These are phyloP conservation scores for Phialemonium atrogriseum DNA, from an alignment of 2,329 filamentous ascomycete genomes.

Conservation along the genomic window DNA sequence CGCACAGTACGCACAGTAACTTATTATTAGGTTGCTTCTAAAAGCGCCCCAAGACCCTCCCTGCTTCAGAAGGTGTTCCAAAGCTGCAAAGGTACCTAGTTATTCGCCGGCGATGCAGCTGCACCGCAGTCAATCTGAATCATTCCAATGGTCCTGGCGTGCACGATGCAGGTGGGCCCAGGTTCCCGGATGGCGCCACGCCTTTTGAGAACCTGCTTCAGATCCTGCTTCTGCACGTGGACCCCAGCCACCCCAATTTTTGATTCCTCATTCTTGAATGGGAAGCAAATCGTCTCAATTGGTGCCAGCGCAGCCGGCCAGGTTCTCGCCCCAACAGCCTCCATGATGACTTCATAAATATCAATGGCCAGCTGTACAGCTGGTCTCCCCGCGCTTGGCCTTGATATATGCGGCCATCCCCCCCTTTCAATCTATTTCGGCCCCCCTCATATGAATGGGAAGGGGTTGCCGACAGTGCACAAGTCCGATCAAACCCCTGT, in stretches of 20 bases:
- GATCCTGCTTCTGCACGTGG: no score
- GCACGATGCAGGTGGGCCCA: neutral
- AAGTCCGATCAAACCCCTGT: no score
- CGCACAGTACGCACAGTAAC: no score
- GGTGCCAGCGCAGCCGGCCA: slow-evolving; percentile 14
- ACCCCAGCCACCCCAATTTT: slow-evolving; percentile 19
- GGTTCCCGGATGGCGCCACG: neutral
- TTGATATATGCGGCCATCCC: slow-evolving; percentile 18
- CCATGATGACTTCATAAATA: slow-evolving; percentile 3
- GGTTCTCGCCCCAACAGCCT: neutral
- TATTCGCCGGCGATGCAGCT: no score
- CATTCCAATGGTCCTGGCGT: no score
- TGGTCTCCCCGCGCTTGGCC: slow-evolving; percentile 12
- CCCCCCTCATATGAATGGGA: no score
- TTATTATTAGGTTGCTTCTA: no score
- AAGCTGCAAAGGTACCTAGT: no score
- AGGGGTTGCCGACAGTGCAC: no score
- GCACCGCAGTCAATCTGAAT: no score
- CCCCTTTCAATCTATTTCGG: slow-evolving; percentile 6
- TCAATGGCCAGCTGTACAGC: slow-evolving; percentile 1
- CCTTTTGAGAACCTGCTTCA: neutral
- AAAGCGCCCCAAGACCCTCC: no score
- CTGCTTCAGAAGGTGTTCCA: no score
- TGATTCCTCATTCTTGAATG: slow-evolving; percentile 1
- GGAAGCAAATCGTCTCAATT: slow-evolving; percentile 5